phyloP scores from a whole-genome alignment of 345 rosid species.

The Citrus mangshanensis region DNA sequence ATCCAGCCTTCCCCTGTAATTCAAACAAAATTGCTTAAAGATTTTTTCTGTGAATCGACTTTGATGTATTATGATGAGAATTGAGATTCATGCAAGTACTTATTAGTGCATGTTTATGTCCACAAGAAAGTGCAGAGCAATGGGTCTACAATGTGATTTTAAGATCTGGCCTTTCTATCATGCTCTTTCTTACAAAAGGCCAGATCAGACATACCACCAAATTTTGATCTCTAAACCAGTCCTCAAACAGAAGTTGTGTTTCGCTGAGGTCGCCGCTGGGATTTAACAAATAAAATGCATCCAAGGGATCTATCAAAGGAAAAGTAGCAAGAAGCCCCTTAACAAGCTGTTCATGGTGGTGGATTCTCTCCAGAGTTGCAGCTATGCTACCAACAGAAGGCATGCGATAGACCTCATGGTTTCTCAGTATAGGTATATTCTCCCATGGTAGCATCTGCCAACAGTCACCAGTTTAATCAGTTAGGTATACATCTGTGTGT shows the following conservation, averaged over 20 bases:
- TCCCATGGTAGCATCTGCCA: constrained; percentile 99
- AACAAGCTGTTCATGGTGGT: constrained; percentile 33
- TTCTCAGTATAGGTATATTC: constrained; percentile 74
- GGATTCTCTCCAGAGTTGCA: constrained; percentile 46
- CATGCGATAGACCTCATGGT: constrained; percentile 91
- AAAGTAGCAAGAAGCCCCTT: constrained; percentile 37
- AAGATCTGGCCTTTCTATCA: not conserved
- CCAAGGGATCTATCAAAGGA: constrained; percentile 83
- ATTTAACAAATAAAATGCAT: constrained; percentile 84
- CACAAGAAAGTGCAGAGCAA: not conserved
- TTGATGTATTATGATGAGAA: not conserved
- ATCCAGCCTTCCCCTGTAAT: constrained; percentile 83
- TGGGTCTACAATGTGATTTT: not conserved
- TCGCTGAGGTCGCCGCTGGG: constrained; percentile 77
- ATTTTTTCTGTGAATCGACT: not conserved
- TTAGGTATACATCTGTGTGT: not conserved
- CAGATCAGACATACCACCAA: constrained; percentile 52
- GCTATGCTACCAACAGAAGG: constrained; percentile 85
- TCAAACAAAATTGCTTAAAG: not conserved
- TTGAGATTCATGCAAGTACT: not conserved
- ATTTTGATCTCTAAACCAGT: constrained; percentile 78
- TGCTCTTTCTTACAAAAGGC: not conserved
- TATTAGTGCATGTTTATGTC: not conserved
- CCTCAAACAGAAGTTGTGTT: constrained; percentile 68
- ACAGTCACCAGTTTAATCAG: constrained; percentile 20